Conservation (phyloP, 139 green algal species). For the Tetraselmis chui region DNA sequence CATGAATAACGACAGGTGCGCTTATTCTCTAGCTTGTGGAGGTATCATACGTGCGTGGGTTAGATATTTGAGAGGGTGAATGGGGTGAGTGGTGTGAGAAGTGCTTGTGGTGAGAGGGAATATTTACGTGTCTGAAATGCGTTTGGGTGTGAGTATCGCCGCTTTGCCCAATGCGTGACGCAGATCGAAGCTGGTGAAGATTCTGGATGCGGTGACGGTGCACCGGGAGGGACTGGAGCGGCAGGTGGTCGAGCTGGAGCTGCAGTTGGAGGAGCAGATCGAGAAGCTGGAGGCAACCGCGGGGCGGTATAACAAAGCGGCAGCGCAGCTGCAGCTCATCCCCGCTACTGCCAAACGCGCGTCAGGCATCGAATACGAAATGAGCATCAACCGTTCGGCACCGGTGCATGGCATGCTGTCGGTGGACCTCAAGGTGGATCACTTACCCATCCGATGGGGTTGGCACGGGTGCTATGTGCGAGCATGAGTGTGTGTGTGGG, state of each 20-base stretch:
- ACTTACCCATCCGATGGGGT: conserved; percentile 22
- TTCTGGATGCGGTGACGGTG: conserved; percentile 39
- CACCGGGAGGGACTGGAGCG: conserved; percentile 60
- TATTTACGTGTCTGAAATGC: too few relatives aligned
- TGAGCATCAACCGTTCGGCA: conserved; percentile 49
- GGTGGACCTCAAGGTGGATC: conserved; percentile 70
- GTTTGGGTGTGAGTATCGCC: too few relatives aligned
- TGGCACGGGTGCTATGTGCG: too few relatives aligned
- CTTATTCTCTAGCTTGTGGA: too few relatives aligned
- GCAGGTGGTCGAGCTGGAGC: conserved; percentile 54
- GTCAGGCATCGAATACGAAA: conserved; percentile 64
- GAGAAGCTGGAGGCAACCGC: conserved; percentile 42
- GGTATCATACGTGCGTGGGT: too few relatives aligned
- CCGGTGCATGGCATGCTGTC: conserved; percentile 47
- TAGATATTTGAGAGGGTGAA: too few relatives aligned
- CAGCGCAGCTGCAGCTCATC: conserved; percentile 68
- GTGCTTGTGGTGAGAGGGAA: too few relatives aligned
- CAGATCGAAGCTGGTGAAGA: conserved; percentile 56
- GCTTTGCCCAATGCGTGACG: too few relatives aligned
- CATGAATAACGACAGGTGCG: conserved; percentile 66
- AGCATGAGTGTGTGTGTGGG: neutral
- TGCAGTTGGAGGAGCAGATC: conserved; percentile 34
- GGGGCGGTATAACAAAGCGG: conserved; percentile 57
- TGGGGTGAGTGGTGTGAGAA: too few relatives aligned
- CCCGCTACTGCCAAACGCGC: conserved; percentile 77